A percentile compares a stretch with the other conserved stretches of the same genome.
These are phyloP conservation scores for Ophiostoma tasmaniense DNA, from an alignment of 2,329 filamentous ascomycete genomes.

Conservation along the genomic window DNA sequence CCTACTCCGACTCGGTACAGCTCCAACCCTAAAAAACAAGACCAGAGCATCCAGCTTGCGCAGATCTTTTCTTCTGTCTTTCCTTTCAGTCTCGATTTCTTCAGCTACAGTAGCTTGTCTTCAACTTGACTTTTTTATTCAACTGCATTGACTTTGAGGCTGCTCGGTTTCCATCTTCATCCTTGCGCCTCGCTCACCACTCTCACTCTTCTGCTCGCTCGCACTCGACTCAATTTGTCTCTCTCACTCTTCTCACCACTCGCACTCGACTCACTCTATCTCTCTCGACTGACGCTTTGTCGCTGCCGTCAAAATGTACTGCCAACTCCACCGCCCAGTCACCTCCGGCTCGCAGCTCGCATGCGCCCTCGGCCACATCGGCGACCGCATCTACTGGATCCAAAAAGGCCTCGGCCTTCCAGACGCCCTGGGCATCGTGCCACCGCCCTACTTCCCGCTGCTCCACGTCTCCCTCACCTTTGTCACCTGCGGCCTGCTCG, in stretches of 20 bases:
- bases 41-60: background rate
- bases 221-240: too few species aligned
- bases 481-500: constrained; percentile 4
- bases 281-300: too few species aligned
- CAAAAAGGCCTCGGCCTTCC: constrained; percentile 16
- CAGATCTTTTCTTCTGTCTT: background rate
- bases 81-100: background rate
- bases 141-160: too few species aligned
- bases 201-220: too few species aligned
- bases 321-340: constrained; percentile 16
- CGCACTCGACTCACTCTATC: background rate
- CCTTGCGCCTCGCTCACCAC: too few species aligned
- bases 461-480: constrained; percentile 15
- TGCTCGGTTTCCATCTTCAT: too few species aligned
- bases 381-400: constrained; percentile 15
- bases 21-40: too few species aligned
- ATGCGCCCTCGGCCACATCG: constrained; percentile 15
- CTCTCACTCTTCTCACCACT: background rate
- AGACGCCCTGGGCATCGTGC: constrained; percentile 16
- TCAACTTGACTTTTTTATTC: background rate
- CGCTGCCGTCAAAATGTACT: constrained; percentile 11
- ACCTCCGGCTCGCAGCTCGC: constrained; percentile 13
- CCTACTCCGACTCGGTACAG: too few species aligned
- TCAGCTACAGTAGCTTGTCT: background rate
- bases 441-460: constrained; percentile 18